A percentile compares a stretch with the other conserved stretches of the same genome.
These are phyloP conservation scores for Phytophthora fragariae DNA, from an alignment of 352 stramenopile species.

Conservation along the genomic window DNA sequence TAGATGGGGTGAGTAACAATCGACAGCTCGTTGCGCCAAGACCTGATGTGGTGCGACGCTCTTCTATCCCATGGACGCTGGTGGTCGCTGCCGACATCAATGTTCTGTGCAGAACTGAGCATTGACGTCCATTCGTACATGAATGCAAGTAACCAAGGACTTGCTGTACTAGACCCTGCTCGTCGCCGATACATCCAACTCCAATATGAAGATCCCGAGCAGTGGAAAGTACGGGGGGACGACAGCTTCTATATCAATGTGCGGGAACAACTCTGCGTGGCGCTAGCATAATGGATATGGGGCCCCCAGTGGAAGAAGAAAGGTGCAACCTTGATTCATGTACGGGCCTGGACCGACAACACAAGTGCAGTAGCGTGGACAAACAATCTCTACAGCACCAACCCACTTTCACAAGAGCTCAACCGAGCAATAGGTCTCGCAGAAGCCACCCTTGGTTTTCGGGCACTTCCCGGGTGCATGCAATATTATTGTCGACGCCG, in stretches of 20 bases:
- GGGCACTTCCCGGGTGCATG: background rate
- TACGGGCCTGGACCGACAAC: constrained; percentile 10
- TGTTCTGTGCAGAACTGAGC: background rate
- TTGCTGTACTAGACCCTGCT: background rate
- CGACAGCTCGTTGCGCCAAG: too few relatives aligned
- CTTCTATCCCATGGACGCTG: too few relatives aligned
- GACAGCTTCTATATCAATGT: constrained; percentile 22
- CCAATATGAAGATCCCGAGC: background rate
- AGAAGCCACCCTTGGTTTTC: constrained; percentile 10
- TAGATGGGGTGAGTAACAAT: too few relatives aligned
- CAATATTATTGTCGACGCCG: constrained; percentile 1
- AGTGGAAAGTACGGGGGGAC: background rate
- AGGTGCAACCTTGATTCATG: background rate
- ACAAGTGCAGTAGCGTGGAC: constrained; percentile 3
- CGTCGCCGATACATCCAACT: background rate
- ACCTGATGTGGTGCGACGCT: too few relatives aligned
- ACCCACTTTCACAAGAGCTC: background rate
- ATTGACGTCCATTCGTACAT: constrained; percentile 4
- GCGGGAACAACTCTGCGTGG: constrained; percentile 4
- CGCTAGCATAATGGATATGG: constrained; percentile 1
- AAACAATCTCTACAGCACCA: constrained; percentile 12
- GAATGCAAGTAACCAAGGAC: background rate
- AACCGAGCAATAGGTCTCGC: constrained; percentile 8
- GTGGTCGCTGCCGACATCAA: background rate
- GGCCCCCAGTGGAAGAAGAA: background rate